Evolutionary conservation across 176 grass and related monocot genomes (phyloP).

Genomic region (Alopecurus myosuroides): DNA sequence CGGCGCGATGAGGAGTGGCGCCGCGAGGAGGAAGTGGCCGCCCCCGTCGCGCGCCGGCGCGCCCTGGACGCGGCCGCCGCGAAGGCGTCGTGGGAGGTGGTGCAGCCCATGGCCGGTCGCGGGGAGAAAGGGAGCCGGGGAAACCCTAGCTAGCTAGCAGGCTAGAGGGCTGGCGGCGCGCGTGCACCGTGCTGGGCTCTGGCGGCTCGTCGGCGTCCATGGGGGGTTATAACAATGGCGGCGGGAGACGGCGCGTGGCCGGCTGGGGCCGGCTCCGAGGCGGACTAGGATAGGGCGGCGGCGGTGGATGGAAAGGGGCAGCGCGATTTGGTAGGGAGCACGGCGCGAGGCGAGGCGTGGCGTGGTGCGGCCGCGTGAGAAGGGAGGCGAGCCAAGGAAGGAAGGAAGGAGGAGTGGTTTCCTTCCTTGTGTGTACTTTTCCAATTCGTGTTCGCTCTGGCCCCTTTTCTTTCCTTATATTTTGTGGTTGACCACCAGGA

Average conservation of each 20-base stretch:
- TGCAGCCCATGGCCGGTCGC: constrained; percentile 45
- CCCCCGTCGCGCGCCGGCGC: not conserved
- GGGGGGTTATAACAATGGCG: not conserved
- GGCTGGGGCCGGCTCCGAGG: not conserved
- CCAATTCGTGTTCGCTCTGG: not conserved
- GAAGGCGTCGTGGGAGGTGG: constrained; percentile 47
- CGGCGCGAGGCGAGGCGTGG: not conserved
- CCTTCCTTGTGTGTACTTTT: not conserved
- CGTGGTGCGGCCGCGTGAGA: not conserved
- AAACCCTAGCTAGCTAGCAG: constrained; percentile 12
- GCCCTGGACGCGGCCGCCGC: constrained; percentile 20
- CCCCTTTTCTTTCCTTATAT: not conserved
- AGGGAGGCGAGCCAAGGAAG: not conserved
- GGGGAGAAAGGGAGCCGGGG: not conserved
- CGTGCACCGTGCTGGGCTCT: not conserved
- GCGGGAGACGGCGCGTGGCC: not conserved
- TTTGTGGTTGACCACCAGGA: not conserved
- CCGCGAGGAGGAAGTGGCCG: not conserved
- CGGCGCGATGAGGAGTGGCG: too few species aligned
- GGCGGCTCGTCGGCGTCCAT: constrained; percentile 48
- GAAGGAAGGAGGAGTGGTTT: constrained; percentile 11
- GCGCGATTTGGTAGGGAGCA: not conserved
- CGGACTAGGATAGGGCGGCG: not conserved
- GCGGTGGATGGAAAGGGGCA: not conserved
- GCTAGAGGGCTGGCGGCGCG: not conserved